These are phyloP conservation scores for Chalaropsis thielavioides DNA, from an alignment of 2,329 filamentous ascomycete species.

Conservation along the genomic window DNA sequence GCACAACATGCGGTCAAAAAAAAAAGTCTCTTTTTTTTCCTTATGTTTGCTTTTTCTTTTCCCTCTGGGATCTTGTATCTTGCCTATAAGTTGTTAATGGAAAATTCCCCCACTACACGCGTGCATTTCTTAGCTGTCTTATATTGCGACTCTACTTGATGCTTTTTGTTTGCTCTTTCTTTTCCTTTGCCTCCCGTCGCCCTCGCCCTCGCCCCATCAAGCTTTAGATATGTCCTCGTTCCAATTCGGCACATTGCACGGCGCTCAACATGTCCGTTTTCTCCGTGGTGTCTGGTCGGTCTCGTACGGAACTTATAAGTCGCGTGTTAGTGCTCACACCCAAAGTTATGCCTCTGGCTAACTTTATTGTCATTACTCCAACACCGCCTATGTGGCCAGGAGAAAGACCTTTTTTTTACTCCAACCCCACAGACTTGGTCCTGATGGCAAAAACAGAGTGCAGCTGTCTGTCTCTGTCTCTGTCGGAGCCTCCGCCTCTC, in stretches of 20 bases:
- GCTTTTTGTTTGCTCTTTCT: too few species aligned
- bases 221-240: neutral
- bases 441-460: neutral
- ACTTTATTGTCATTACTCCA: conserved; percentile 1
- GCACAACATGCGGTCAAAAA: neutral
- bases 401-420: neutral
- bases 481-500: conserved; percentile 1
- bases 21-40: neutral
- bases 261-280: neutral
- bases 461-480: neutral
- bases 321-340: neutral
- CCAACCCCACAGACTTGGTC: neutral
- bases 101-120: neutral
- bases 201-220: neutral
- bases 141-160: neutral
- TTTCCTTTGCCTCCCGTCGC: too few species aligned
- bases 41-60: neutral
- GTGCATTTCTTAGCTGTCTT: neutral
- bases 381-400: neutral
- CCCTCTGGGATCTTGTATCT: neutral
- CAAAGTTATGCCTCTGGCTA: neutral
- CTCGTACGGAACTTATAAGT: neutral
- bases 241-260: neutral
- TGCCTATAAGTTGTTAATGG: neutral
- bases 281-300: neutral